Conservation (phyloP, 1,284 basidiomycete genomes). For the Neotropicomus parvogracilis region DNA sequence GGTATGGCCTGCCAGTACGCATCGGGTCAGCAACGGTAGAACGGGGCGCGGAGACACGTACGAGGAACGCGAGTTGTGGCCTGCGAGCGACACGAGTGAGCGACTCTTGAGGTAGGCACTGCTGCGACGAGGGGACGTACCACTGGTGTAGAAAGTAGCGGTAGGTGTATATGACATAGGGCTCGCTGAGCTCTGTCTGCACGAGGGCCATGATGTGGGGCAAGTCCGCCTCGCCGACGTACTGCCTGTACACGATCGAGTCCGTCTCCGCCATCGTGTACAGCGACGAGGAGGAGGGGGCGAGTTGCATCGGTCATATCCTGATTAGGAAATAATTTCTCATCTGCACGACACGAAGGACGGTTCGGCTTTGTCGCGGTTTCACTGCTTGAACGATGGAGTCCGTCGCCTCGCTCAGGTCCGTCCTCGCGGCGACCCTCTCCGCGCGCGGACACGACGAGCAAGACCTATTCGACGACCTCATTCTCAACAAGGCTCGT, state of each 20-base stretch:
- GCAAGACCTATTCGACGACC: conserved; percentile 71
- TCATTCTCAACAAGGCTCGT: conserved; percentile 60
- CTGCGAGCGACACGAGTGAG: conserved; percentile 41
- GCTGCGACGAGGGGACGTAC: conserved; percentile 38
- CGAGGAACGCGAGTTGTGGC: conserved; percentile 92
- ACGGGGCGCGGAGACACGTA: conserved; percentile 35
- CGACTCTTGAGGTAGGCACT: not conserved
- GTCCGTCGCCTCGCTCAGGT: conserved; percentile 41
- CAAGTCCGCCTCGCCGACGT: conserved; percentile 75
- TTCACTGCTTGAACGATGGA: conserved; percentile 34
- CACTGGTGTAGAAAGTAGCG: conserved; percentile 94
- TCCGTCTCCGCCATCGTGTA: conserved; percentile 1
- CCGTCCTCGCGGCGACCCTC: conserved; percentile 40
- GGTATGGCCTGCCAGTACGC: conserved; percentile 34
- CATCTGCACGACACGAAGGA: not conserved
- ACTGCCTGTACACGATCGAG: conserved; percentile 63
- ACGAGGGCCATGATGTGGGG: conserved; percentile 81
- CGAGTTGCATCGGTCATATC: not conserved
- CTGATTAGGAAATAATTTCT: not conserved
- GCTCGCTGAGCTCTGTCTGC: conserved; percentile 91
- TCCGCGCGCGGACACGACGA: conserved; percentile 49
- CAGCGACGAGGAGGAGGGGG: not conserved
- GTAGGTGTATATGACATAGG: conserved; percentile 92
- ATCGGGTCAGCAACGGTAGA: conserved; percentile 1
- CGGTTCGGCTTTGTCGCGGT: no score